A percentile compares a stretch with the other conserved stretches of the same genome.
phyloP scores from a whole-genome alignment of 768 basidiomycete genomes.

The Sistotremastrum niveocremeum region DNA sequence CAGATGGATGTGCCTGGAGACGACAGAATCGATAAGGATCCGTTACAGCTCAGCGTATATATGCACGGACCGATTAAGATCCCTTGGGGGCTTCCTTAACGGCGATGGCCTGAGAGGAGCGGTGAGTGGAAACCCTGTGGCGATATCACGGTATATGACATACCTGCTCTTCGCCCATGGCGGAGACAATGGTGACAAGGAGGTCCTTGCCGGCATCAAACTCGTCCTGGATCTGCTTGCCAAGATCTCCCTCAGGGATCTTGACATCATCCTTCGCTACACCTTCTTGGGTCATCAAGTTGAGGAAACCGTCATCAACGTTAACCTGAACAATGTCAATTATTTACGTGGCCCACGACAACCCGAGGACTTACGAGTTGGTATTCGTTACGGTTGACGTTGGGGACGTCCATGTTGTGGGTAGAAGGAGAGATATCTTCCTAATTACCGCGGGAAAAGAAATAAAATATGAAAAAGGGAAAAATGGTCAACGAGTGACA shows the following conservation, averaged over 20 bases:
- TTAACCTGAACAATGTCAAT: constrained; percentile 38
- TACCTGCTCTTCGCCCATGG: constrained; percentile 90
- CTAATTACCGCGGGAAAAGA: constrained; percentile 23
- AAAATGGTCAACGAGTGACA: not conserved
- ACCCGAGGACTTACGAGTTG: constrained; percentile 46
- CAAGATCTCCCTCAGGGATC: constrained; percentile 77
- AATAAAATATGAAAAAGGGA: constrained; percentile 4
- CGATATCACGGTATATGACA: constrained; percentile 5
- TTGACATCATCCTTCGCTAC: constrained; percentile 85
- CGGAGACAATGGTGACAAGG: constrained; percentile 69
- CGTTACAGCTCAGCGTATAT: too few relatives aligned
- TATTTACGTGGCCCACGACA: not conserved
- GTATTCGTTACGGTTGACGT: constrained; percentile 84
- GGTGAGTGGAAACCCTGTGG: constrained; percentile 1
- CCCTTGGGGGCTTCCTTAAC: constrained; percentile 81
- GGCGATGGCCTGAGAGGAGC: constrained; percentile 49
- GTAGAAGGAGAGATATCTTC: constrained; percentile 94
- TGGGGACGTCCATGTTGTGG: constrained; percentile 99
- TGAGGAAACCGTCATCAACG: constrained; percentile 91
- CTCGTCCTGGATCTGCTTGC: constrained; percentile 46
- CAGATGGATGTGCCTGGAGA: not conserved
- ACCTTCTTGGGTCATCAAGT: constrained; percentile 80
- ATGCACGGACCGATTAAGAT: constrained; percentile 2
- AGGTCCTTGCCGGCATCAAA: constrained; percentile 87
- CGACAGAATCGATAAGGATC: not conserved